phyloP scores from a whole-genome alignment of 805 yeast genomes.

The Starmerella sp. region DNA sequence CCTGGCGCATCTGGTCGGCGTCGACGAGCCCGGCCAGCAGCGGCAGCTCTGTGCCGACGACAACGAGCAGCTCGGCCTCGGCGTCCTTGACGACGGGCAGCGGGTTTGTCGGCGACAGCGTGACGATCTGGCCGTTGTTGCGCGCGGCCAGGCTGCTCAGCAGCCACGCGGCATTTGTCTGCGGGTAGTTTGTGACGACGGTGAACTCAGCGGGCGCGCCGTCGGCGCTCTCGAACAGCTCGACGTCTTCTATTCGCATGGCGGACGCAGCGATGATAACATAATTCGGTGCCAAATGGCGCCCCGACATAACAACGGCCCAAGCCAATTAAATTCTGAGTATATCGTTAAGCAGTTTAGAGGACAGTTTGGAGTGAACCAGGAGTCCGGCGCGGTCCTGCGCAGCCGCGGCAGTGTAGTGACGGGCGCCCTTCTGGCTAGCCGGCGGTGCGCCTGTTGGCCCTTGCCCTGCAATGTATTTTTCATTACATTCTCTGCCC shows the following conservation, averaged over 20 bases:
- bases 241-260: conserved; percentile 13
- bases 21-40: conserved; percentile 7
- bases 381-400: too few species aligned
- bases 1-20: conserved; percentile 30
- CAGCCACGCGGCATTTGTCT: conserved; percentile 24
- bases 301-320: too few species aligned
- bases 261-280: too few species aligned
- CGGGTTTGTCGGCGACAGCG: conserved; percentile 5
- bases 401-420: too few species aligned
- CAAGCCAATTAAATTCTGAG: too few species aligned
- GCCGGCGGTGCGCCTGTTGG: too few species aligned
- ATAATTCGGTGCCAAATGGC: too few species aligned
- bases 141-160: conserved; percentile 2
- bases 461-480: background rate
- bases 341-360: too few species aligned
- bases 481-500: background rate
- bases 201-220: conserved; percentile 11
- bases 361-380: too few species aligned
- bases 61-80: background rate
- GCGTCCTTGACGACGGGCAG: conserved; percentile 8
- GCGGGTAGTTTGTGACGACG: conserved; percentile 23
- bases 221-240: conserved; percentile 1
- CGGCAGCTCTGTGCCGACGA: background rate
- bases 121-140: conserved; percentile 6
- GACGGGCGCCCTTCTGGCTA: too few species aligned